Conservation (phyloP, 352 stramenopile genomes). For the Globisporangium yorkense region DNA sequence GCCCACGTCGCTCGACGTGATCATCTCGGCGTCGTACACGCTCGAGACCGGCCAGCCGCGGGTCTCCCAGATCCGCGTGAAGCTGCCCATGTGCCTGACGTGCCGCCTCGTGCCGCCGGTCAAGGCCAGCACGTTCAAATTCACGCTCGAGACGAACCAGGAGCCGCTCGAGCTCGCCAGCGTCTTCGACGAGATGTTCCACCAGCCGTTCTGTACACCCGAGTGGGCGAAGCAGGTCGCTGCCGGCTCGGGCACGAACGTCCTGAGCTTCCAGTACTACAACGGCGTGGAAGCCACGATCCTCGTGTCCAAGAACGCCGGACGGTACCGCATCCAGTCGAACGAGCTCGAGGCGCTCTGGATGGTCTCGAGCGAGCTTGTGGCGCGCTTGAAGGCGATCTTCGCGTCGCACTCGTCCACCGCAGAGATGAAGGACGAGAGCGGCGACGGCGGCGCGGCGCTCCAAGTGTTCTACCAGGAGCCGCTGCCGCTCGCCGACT, state of each 20-base stretch:
- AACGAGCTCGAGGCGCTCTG: slow-evolving; percentile 77
- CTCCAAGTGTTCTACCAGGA: slow-evolving; percentile 80
- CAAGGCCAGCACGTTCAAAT: slow-evolving; percentile 83
- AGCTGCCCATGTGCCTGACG: slow-evolving; percentile 70
- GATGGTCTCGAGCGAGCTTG: slow-evolving; percentile 76
- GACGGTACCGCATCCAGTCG: slow-evolving; percentile 84
- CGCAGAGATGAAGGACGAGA: slow-evolving; percentile 13
- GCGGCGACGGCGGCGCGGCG: slow-evolving; percentile 18
- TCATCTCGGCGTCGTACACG: slow-evolving; percentile 68
- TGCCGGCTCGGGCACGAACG: slow-evolving; percentile 54
- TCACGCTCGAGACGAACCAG: slow-evolving; percentile 86
- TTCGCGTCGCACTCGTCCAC: slow-evolving; percentile 20
- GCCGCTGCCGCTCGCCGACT: slow-evolving; percentile 75
- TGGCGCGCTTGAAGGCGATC: slow-evolving; percentile 45
- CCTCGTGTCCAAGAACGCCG: slow-evolving; percentile 87
- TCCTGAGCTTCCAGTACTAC: slow-evolving; percentile 88
- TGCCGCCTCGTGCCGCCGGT: slow-evolving; percentile 67
- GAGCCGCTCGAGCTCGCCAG: slow-evolving; percentile 60
- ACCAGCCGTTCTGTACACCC: slow-evolving; percentile 58
- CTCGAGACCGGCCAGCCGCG: slow-evolving; percentile 64
- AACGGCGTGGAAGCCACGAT: slow-evolving; percentile 82
- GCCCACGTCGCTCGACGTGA: slow-evolving; percentile 60
- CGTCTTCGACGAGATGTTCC: slow-evolving; percentile 86
- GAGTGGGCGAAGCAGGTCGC: slow-evolving; percentile 71
- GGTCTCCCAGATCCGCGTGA: slow-evolving; percentile 51